A percentile compares a stretch with the other conserved stretches of the same genome.
Conservation (phyloP, 192 early-diverging fungal species). For the Coemansia sp. region DNA sequence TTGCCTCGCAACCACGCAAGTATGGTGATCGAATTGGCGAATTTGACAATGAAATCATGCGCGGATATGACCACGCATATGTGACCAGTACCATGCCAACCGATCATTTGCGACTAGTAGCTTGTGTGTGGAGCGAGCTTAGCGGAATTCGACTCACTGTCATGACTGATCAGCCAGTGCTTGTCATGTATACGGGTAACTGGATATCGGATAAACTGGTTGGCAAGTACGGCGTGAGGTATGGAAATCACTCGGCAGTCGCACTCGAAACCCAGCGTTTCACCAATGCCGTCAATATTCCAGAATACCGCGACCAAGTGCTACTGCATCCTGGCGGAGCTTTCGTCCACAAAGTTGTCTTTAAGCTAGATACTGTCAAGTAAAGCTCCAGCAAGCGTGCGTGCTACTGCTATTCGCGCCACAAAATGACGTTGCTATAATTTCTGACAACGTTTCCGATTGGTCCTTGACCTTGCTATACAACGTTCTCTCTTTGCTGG, state of each 20-base stretch:
- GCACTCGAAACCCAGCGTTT: slow-evolving; percentile 68
- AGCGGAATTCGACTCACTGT: slow-evolving; percentile 67
- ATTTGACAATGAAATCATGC: slow-evolving; percentile 53
- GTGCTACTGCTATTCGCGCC: background rate
- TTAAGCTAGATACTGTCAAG: slow-evolving; percentile 40
- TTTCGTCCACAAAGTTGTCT: slow-evolving; percentile 59
- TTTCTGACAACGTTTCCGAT: background rate
- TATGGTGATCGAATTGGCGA: slow-evolving; percentile 60
- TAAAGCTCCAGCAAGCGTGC: background rate
- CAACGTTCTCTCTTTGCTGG: background rate
- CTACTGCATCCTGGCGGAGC: slow-evolving; percentile 55
- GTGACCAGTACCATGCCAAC: slow-evolving; percentile 33
- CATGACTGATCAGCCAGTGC: slow-evolving; percentile 68
- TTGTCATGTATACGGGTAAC: slow-evolving; percentile 88
- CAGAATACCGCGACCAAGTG: slow-evolving; percentile 60
- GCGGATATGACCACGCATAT: slow-evolving; percentile 87
- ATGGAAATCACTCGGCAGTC: slow-evolving; percentile 66
- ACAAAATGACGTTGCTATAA: slow-evolving; percentile 7
- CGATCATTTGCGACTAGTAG: slow-evolving; percentile 46
- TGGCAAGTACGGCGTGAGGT: slow-evolving; percentile 50
- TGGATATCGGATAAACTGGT: slow-evolving; percentile 60
- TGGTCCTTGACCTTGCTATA: background rate
- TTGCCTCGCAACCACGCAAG: slow-evolving; percentile 60
- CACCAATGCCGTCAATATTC: slow-evolving; percentile 67
- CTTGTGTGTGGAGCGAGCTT: slow-evolving; percentile 57